phyloP scores from a whole-genome alignment of 2,329 filamentous ascomycete genomes.

The Hypomyces rosellus region DNA sequence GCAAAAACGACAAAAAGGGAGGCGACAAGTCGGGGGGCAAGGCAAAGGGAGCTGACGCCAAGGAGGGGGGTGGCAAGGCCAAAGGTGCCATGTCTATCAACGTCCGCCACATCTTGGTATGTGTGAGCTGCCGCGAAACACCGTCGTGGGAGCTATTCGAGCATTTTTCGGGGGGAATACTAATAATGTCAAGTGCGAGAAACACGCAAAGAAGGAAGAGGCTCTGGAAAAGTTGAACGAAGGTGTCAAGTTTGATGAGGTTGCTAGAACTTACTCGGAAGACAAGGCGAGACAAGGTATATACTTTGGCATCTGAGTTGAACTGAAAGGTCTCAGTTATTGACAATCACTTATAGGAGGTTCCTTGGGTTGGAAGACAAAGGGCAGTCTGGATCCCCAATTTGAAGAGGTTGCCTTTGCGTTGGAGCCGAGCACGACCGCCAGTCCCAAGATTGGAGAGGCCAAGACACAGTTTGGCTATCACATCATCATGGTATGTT shows the following conservation, averaged over 20 bases:
- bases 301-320: conserved; percentile 1
- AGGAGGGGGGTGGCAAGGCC: conserved; percentile 31
- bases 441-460: conserved; percentile 59
- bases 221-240: conserved; percentile 61
- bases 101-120: conserved; percentile 63
- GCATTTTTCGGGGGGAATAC: too few species aligned
- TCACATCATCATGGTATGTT: conserved; percentile 69
- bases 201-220: conserved; percentile 72
- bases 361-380: conserved; percentile 65
- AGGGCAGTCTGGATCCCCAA: conserved; percentile 58
- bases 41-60: conserved; percentile 24
- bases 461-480: conserved; percentile 71
- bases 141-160: too few species aligned
- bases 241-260: conserved; percentile 67
- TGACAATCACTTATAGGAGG: conserved; percentile 45
- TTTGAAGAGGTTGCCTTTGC: conserved; percentile 70
- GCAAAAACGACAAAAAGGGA: conserved; percentile 36
- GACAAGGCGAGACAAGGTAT: conserved; percentile 66
- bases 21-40: conserved; percentile 32
- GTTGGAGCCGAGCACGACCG: conserved; percentile 59
- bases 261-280: conserved; percentile 66
- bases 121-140: conserved; percentile 13
- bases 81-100: conserved; percentile 63
- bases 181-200: conserved; percentile 55
- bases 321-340: background rate